Evolutionary conservation across 352 stramenopile genomes (phyloP).

Genomic region (Globisporangium iwayamae): DNA sequence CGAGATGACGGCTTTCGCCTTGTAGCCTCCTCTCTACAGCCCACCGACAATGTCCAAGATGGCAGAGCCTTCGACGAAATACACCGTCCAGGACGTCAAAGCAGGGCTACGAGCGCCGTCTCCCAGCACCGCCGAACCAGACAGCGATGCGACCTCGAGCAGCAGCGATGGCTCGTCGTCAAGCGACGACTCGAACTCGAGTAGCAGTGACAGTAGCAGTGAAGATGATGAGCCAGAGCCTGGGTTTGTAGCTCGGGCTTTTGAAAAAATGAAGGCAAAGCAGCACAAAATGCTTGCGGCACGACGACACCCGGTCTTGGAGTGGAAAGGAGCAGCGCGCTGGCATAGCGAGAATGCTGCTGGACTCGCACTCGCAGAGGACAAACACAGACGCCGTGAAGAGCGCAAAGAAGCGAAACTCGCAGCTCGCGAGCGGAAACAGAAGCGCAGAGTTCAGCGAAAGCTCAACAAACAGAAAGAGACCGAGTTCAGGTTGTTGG

Average conservation of each 20-base stretch:
- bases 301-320: constrained; percentile 39
- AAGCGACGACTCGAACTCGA: constrained; percentile 22
- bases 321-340: constrained; percentile 42
- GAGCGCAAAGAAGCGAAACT: constrained; percentile 23
- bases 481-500: constrained; percentile 34
- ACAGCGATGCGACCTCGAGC: constrained; percentile 6
- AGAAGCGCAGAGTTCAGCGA: constrained; percentile 43
- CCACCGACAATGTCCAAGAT: neutral
- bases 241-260: constrained; percentile 20
- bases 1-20: neutral
- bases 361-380: constrained; percentile 22
- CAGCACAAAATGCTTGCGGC: constrained; percentile 40
- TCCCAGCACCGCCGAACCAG: neutral
- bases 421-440: constrained; percentile 37
- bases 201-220: constrained; percentile 28
- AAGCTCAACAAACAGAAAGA: constrained; percentile 46
- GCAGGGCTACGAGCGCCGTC: neutral
- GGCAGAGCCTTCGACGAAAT: neutral
- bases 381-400: constrained; percentile 21
- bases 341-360: constrained; percentile 42
- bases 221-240: constrained; percentile 31
- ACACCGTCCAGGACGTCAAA: neutral
- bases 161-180: constrained; percentile 18
- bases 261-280: constrained; percentile 26
- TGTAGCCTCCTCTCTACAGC: no score